These are phyloP conservation scores for Candida multigemmis DNA, from an alignment of 805 yeast species.

Conservation along the genomic window DNA sequence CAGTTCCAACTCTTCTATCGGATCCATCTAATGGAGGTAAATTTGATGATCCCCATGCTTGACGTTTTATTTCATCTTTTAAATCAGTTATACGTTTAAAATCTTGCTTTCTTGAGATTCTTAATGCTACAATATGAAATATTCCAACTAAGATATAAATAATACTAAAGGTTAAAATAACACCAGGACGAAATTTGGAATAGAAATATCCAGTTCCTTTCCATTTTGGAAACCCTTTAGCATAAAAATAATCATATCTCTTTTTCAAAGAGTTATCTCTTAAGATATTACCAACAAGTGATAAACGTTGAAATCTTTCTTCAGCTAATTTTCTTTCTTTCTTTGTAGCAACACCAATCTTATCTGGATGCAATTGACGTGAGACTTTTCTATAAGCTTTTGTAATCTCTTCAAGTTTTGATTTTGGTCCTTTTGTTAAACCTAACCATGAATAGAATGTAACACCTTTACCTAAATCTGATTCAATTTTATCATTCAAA, in stretches of 20 bases:
- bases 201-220: constrained; percentile 60
- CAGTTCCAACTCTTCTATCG: constrained; percentile 33
- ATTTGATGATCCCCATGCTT: constrained; percentile 48
- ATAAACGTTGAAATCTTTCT: constrained; percentile 69
- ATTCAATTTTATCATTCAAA: constrained; percentile 52
- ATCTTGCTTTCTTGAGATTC: constrained; percentile 48
- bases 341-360: constrained; percentile 24
- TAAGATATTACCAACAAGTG: constrained; percentile 66
- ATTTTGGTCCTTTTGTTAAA: constrained; percentile 34
- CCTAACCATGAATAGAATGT: constrained; percentile 66
- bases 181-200: constrained; percentile 61
- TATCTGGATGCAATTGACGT: constrained; percentile 80
- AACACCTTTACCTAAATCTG: constrained; percentile 52
- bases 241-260: constrained; percentile 76
- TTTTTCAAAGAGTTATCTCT: constrained; percentile 46
- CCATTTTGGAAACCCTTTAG: constrained; percentile 81
- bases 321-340: constrained; percentile 40
- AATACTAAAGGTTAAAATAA: constrained; percentile 39
- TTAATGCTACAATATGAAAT: constrained; percentile 51
- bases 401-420: constrained; percentile 45
- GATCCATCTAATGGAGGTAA: constrained; percentile 42
- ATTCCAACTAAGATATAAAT: constrained; percentile 41
- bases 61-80: constrained; percentile 40
- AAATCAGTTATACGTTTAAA: constrained; percentile 45
- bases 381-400: constrained; percentile 67